phyloP scores from a whole-genome alignment of 2,329 filamentous ascomycete genomes.

The Epichloe coenophiala region DNA sequence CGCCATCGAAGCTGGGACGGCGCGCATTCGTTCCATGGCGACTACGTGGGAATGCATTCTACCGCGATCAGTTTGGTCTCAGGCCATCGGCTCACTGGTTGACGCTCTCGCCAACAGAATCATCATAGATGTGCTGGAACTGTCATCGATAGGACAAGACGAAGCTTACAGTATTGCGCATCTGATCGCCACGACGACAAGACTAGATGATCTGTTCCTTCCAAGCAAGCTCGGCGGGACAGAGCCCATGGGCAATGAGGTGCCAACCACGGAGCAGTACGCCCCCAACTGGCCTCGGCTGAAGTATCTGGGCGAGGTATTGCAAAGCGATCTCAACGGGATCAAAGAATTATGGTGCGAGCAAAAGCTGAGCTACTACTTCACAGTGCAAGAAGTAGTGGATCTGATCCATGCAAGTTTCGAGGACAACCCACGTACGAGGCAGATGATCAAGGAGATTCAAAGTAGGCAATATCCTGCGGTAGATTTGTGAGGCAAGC shows the following conservation, averaged over 20 bases:
- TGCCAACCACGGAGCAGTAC: slow-evolving; percentile 46
- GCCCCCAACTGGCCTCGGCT: slow-evolving; percentile 49
- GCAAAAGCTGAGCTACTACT: slow-evolving; percentile 51
- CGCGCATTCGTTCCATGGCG: slow-evolving; percentile 39
- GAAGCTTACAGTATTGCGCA: slow-evolving; percentile 49
- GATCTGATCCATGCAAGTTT: slow-evolving; percentile 52
- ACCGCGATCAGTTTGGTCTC: slow-evolving; percentile 47
- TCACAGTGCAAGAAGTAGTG: slow-evolving; percentile 45
- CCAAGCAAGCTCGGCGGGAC: slow-evolving; percentile 24
- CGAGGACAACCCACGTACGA: slow-evolving; percentile 46
- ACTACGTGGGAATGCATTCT: slow-evolving; percentile 44
- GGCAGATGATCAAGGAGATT: slow-evolving; percentile 46
- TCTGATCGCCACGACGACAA: slow-evolving; percentile 42
- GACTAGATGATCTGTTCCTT: slow-evolving; percentile 47
- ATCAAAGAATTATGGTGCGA: slow-evolving; percentile 52
- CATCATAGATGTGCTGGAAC: slow-evolving; percentile 47
- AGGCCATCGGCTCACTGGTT: slow-evolving; percentile 46
- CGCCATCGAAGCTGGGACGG: slow-evolving; percentile 38
- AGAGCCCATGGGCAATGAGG: slow-evolving; percentile 20
- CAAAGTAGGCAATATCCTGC: slow-evolving; percentile 33
- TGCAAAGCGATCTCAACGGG: slow-evolving; percentile 53
- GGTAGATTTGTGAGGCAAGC: slow-evolving; percentile 1
- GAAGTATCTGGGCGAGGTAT: slow-evolving; percentile 49
- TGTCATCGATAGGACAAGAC: slow-evolving; percentile 47
- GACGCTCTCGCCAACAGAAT: slow-evolving; percentile 46